phyloP scores from a whole-genome alignment of 345 rosid genomes.

The Eutrema japonicum region DNA sequence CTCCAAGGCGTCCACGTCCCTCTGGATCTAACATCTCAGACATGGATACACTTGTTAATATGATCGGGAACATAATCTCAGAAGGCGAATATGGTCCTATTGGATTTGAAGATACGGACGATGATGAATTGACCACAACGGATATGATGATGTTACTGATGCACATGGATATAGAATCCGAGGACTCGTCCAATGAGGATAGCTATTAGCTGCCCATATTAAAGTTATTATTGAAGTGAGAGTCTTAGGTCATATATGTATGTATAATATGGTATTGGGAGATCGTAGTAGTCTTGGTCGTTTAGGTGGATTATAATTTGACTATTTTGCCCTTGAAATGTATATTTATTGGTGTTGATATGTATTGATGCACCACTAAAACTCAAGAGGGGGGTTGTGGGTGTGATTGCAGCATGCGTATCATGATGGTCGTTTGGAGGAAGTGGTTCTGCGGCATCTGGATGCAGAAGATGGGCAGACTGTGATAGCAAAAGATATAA shows the following conservation, averaged over 20 bases:
- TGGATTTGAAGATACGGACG: constrained; percentile 51
- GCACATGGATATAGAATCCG: constrained; percentile 53
- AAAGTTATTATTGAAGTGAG: constrained; percentile 27
- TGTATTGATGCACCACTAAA: constrained; percentile 32
- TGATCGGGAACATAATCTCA: constrained; percentile 53
- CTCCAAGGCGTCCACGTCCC: constrained; percentile 60
- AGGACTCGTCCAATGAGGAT: constrained; percentile 59
- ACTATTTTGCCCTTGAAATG: constrained; percentile 5
- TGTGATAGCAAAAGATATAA: constrained; percentile 70
- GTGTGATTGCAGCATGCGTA: constrained; percentile 68
- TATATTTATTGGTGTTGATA: constrained; percentile 32
- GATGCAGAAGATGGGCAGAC: constrained; percentile 78
- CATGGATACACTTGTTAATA: constrained; percentile 55
- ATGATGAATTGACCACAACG: constrained; percentile 53
- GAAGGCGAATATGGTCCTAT: constrained; percentile 56
- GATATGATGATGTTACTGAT: constrained; percentile 58
- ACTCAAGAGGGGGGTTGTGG: constrained; percentile 33
- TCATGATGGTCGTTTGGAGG: constrained; percentile 79
- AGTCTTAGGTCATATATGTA: constrained; percentile 34
- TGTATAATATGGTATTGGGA: constrained; percentile 25
- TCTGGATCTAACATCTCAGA: constrained; percentile 44
- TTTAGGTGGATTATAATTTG: constrained; percentile 20
- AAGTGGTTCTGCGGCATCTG: constrained; percentile 75
- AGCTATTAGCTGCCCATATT: constrained; percentile 25
- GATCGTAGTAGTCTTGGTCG: constrained; percentile 11